phyloP scores from a whole-genome alignment of 139 green algal genomes.

The Picochlorum sp. region DNA sequence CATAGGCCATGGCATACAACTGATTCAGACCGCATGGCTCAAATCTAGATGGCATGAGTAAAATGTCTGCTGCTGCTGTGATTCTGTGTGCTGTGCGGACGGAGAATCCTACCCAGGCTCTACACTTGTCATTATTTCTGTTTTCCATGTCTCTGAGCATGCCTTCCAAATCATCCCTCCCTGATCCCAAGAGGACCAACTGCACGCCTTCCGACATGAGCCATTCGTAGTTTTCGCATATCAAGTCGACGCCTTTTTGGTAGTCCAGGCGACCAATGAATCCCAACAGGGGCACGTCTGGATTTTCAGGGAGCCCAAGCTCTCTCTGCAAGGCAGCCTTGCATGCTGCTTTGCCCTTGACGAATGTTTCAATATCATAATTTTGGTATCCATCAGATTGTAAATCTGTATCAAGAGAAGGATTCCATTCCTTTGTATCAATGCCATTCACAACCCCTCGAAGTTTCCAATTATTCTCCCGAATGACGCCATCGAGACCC shows the following conservation, averaged over 20 bases:
- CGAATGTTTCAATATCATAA: conserved; percentile 49
- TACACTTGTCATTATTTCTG: conserved; percentile 46
- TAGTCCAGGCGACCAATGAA: conserved; percentile 92
- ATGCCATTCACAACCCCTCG: conserved; percentile 85
- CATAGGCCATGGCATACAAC: conserved; percentile 95
- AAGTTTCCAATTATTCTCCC: conserved; percentile 79
- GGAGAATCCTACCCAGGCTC: conserved; percentile 89
- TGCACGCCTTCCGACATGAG: conserved; percentile 73
- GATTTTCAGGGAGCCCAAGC: conserved; percentile 81
- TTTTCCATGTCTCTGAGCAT: conserved; percentile 54
- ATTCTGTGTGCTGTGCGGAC: conserved; percentile 86
- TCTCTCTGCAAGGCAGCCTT: conserved; percentile 82
- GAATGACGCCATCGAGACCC: conserved; percentile 80
- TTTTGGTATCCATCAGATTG: conserved; percentile 61
- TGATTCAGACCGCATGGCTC: conserved; percentile 75
- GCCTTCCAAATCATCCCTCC: conserved; percentile 80
- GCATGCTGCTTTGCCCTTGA: conserved; percentile 71
- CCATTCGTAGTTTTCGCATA: conserved; percentile 81
- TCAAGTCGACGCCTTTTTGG: conserved; percentile 98
- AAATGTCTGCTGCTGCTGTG: conserved; percentile 60
- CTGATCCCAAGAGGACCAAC: conserved; percentile 90
- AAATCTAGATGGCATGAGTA: conserved; percentile 67
- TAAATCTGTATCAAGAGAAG: conserved; percentile 53
- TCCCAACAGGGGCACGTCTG: conserved; percentile 73
- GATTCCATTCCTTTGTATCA: conserved; percentile 78